phyloP scores from a whole-genome alignment of 1,284 basidiomycete genomes.

The Cryptococcus jaspeensis region DNA sequence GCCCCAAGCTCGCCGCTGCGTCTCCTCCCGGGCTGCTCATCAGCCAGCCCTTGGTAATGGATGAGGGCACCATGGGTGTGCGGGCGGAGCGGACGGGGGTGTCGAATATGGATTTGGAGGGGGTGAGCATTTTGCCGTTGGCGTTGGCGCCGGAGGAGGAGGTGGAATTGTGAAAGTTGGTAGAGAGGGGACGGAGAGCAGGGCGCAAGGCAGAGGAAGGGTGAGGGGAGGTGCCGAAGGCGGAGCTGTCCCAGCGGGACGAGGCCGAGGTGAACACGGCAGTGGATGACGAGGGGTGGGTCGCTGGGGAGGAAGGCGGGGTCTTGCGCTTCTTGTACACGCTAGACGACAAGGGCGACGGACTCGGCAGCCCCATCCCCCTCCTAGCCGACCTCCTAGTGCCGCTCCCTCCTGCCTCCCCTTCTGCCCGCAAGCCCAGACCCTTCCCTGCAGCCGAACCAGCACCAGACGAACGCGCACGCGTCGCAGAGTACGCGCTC shows the following conservation, averaged over 20 bases:
- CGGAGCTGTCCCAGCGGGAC: not conserved
- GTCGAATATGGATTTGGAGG: constrained; percentile 10
- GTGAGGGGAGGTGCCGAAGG: not conserved
- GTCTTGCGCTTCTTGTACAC: constrained; percentile 15
- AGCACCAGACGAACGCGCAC: not conserved
- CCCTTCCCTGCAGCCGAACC: not conserved
- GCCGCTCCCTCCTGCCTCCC: no score
- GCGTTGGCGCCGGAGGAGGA: not conserved
- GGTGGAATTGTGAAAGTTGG: not conserved
- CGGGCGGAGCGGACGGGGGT: constrained; percentile 1
- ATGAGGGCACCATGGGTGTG: constrained; percentile 8
- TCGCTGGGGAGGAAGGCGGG: constrained; percentile 6
- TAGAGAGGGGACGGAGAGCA: constrained; percentile 1
- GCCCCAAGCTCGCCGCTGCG: constrained; percentile 12
- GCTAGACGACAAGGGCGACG: constrained; percentile 10
- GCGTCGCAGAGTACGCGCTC: no score
- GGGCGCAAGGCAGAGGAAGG: not conserved
- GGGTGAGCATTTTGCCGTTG: constrained; percentile 7
- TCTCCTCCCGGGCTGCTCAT: constrained; percentile 9
- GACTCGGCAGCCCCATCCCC: constrained; percentile 7
- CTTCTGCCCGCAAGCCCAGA: not conserved
- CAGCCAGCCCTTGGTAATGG: constrained; percentile 12
- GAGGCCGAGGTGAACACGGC: not conserved
- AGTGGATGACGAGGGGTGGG: not conserved
- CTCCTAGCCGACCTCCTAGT: no score